A percentile compares a stretch with the other conserved stretches of the same genome.
Conservation (phyloP, 345 rosid genomes). For the Dovyalis caffra region DNA sequence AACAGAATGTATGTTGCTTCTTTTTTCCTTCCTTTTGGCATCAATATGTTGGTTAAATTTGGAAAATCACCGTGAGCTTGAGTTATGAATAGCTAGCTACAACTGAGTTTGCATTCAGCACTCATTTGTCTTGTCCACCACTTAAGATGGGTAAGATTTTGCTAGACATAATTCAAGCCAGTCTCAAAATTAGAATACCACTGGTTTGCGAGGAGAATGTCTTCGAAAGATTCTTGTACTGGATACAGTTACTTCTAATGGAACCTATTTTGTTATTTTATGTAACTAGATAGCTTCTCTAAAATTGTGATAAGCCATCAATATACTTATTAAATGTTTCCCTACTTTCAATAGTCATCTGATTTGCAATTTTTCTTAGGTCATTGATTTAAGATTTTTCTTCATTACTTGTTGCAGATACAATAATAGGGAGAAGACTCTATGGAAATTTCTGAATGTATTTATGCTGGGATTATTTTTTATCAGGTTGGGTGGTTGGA, state of each 20-base stretch:
- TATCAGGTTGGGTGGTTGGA: conserved; percentile 62
- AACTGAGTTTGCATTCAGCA: too few relatives aligned
- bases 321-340: background rate
- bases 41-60: background rate
- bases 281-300: background rate
- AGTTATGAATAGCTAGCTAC: too few relatives aligned
- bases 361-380: too few relatives aligned
- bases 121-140: too few relatives aligned
- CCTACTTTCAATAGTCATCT: background rate
- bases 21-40: background rate
- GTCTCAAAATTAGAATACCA: background rate
- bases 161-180: too few relatives aligned
- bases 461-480: conserved; percentile 56
- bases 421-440: conserved; percentile 74
- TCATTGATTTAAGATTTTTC: conserved; percentile 5
- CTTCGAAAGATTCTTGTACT: background rate
- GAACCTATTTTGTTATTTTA: background rate
- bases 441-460: conserved; percentile 70
- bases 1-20: conserved; percentile 65
- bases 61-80: background rate
- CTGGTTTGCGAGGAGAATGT: background rate
- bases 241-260: background rate
- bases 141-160: too few relatives aligned
- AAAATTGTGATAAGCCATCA: background rate
- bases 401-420: conserved; percentile 49